Evolutionary conservation across 768 basidiomycete genomes (phyloP).

Genomic region (Pluteus cervinus): DNA sequence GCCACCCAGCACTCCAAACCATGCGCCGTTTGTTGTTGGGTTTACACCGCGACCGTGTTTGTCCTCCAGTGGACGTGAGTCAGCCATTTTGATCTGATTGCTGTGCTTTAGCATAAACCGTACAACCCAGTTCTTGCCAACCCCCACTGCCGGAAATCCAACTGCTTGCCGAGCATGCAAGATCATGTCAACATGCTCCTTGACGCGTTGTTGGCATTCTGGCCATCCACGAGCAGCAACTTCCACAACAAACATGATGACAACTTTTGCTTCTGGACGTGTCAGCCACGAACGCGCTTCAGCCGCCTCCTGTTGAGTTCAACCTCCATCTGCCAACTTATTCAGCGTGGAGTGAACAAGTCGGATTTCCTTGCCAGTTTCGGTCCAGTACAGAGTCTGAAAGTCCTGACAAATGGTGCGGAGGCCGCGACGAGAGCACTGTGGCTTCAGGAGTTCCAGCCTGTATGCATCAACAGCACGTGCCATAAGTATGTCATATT

Average conservation of each 20-base stretch:
- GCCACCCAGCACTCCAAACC: conserved; percentile 24
- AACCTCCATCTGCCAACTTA: too few species aligned
- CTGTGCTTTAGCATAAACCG: conserved; percentile 23
- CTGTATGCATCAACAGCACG: too few species aligned
- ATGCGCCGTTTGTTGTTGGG: conserved; percentile 23
- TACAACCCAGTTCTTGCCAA: conserved; percentile 31
- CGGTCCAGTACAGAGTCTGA: too few species aligned
- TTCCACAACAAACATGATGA: conserved; percentile 22
- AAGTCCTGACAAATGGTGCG: too few species aligned
- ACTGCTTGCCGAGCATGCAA: conserved; percentile 18
- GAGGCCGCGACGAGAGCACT: too few species aligned
- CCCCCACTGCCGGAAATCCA: conserved; percentile 21
- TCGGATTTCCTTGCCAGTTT: too few species aligned
- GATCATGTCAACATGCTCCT: conserved; percentile 27
- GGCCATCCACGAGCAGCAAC: conserved; percentile 27
- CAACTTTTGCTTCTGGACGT: conserved; percentile 18
- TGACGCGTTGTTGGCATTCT: conserved; percentile 22
- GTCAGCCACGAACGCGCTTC: too few species aligned
- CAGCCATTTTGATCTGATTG: conserved; percentile 19
- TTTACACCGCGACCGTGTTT: conserved; percentile 30
- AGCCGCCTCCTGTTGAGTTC: too few species aligned
- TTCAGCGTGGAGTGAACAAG: too few species aligned
- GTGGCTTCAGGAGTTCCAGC: too few species aligned
- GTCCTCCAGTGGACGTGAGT: conserved; percentile 26
- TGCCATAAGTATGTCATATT: too few species aligned